Evolutionary conservation across 164 flowering plant species (phyloP).

Genomic region (Aristolochia fimbriata): DNA sequence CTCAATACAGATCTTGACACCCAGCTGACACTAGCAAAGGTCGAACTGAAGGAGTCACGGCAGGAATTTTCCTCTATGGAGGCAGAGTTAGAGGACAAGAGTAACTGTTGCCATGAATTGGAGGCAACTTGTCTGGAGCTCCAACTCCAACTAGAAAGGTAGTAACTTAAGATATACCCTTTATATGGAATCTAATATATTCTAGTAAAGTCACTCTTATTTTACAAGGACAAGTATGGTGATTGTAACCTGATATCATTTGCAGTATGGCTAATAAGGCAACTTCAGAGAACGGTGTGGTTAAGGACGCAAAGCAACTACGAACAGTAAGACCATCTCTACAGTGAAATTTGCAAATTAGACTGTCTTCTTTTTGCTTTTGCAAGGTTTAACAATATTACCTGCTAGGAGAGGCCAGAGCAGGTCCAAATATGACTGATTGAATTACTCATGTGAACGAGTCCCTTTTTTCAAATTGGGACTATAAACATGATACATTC

Average conservation of each 20-base stretch:
- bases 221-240: neutral
- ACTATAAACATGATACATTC: no score
- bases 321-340: slow-evolving; percentile 37
- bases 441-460: no score
- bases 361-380: no score
- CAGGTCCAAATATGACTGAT: no score
- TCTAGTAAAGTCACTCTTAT: neutral
- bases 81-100: slow-evolving; percentile 67
- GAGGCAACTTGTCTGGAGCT: slow-evolving; percentile 81
- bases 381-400: no score
- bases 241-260: slow-evolving; percentile 2
- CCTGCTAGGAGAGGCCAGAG: no score
- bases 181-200: neutral
- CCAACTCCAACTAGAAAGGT: slow-evolving; percentile 87
- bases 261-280: slow-evolving; percentile 42
- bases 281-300: slow-evolving; percentile 10
- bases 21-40: slow-evolving; percentile 51
- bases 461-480: no score
- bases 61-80: slow-evolving; percentile 60
- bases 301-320: slow-evolving; percentile 31
- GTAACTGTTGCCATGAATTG: slow-evolving; percentile 53
- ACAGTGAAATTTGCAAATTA: no score
- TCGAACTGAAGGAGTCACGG: slow-evolving; percentile 44
- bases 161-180: slow-evolving; percentile 5
- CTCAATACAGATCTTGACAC: slow-evolving; percentile 70